A percentile compares a stretch with the other conserved stretches of the same genome.
phyloP scores from a whole-genome alignment of 2,329 filamentous ascomycete genomes.

The Aspergillus fumigatus region DNA sequence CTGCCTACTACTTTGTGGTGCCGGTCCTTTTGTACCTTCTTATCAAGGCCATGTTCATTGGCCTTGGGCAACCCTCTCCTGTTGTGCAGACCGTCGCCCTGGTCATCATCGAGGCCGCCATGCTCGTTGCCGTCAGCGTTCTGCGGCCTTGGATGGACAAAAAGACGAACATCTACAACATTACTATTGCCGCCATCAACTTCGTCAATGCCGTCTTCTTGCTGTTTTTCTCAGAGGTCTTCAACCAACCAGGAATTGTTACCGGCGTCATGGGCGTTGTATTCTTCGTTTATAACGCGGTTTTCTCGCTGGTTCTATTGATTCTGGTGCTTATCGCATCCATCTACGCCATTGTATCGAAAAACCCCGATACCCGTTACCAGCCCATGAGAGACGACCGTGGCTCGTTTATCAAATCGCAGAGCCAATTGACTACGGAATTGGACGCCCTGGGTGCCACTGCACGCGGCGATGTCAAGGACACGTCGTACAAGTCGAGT shows the following conservation, averaged over 20 bases:
- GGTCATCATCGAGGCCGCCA: slow-evolving; percentile 73
- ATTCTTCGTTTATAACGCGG: slow-evolving; percentile 82
- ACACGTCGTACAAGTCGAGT: slow-evolving; percentile 53
- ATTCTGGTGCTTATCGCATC: slow-evolving; percentile 77
- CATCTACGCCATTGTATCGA: slow-evolving; percentile 75
- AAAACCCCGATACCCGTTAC: slow-evolving; percentile 92
- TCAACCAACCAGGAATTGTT: slow-evolving; percentile 76
- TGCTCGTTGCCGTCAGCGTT: slow-evolving; percentile 72
- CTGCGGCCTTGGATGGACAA: slow-evolving; percentile 98
- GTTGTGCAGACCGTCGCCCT: slow-evolving; percentile 76
- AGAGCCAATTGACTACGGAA: slow-evolving; percentile 80
- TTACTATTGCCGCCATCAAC: slow-evolving; percentile 83
- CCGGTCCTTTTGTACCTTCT: slow-evolving; percentile 72
- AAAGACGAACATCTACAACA: slow-evolving; percentile 95
- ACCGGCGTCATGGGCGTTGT: slow-evolving; percentile 84
- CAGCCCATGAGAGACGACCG: slow-evolving; percentile 96
- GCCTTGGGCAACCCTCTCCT: slow-evolving; percentile 66
- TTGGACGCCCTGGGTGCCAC: slow-evolving; percentile 85
- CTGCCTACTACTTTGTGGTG: slow-evolving; percentile 91
- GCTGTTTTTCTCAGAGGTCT: slow-evolving; percentile 81
- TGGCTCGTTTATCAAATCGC: slow-evolving; percentile 95
- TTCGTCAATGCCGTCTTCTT: slow-evolving; percentile 88
- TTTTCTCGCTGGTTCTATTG: slow-evolving; percentile 75
- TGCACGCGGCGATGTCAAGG: slow-evolving; percentile 72
- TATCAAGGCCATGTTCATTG: slow-evolving; percentile 87